phyloP scores from a whole-genome alignment of 2,329 filamentous ascomycete species.

The Cadophora malorum region DNA sequence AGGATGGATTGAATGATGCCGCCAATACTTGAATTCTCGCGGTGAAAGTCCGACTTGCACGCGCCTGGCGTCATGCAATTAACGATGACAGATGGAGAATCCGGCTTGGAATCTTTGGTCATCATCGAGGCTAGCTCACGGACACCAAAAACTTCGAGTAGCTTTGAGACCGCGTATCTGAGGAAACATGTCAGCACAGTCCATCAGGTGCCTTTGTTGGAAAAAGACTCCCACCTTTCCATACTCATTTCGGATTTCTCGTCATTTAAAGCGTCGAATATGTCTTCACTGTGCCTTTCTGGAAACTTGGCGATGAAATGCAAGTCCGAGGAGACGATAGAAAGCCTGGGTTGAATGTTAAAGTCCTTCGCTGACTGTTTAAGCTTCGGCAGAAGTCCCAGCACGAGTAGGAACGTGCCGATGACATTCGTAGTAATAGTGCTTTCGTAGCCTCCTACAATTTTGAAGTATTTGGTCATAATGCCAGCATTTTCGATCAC shows the following conservation, averaged over 20 bases:
- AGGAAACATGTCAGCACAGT: background rate
- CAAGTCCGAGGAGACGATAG: conserved; percentile 22
- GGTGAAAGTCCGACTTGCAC: conserved; percentile 55
- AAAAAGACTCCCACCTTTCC: background rate
- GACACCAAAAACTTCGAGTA: conserved; percentile 54
- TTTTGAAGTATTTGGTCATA: background rate
- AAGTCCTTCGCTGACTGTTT: conserved; percentile 33
- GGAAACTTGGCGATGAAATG: conserved; percentile 20
- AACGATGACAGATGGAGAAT: conserved; percentile 25
- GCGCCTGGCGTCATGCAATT: conserved; percentile 41
- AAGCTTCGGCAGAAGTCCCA: conserved; percentile 40
- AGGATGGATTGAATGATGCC: conserved; percentile 37
- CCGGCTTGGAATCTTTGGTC: background rate
- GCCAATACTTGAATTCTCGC: conserved; percentile 44
- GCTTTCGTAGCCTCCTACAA: conserved; percentile 33
- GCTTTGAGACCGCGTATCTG: conserved; percentile 54
- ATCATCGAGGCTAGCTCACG: conserved; percentile 47
- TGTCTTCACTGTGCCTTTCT: conserved; percentile 38
- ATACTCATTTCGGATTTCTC: conserved; percentile 3
- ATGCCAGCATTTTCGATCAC: conserved; percentile 48
- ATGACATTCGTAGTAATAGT: conserved; percentile 42
- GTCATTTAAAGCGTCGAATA: conserved; percentile 31
- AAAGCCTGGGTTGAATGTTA: conserved; percentile 36
- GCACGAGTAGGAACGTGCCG: conserved; percentile 41
- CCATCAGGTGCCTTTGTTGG: background rate